Base-by-base conservation (phyloP, 192 early-diverging fungal species). In the Coemansia reversa region DNA sequence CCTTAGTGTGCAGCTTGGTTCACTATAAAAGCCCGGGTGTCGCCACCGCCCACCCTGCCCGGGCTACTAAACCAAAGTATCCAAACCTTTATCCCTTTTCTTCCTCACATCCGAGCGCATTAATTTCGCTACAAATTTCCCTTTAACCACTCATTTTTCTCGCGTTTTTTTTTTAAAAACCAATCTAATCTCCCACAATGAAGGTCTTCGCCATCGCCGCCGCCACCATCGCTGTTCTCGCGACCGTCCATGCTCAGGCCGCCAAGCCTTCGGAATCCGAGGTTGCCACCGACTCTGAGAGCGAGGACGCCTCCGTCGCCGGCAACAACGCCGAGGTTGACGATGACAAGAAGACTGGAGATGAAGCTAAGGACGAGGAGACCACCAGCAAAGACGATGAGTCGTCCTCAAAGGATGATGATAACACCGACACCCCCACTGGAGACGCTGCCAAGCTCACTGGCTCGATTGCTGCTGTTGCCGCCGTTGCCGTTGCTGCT, bases 161-260 rank as follows among this genome's bases (percentile, higher is more conserved):
- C 54, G 35, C 48, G 25, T 57, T 47, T 18, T 20, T 57, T 47
- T 18, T 20, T 58, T 33, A 18, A 12, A 56, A 58, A 48, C 61
- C 52, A 39, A 42, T 19, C 66, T 51, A 24, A 22, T 47, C 8
- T 35, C 58, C 25, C 45, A 79, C 48, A 73, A 79, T 79, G 76
- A 42, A 79, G 71, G 23, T 79, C 65, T 62, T 66, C 55, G 56
- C 76, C 45, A 25, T 72, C 33, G 67, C 67, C 64, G 64, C 54
- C 32, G 35, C 56, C 51, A 56, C 70, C 53, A 35, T 79, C 25
- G 76, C 64, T 64, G 61, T 62, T 54, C 48, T 74, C 48, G 76
- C 71, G 51, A 27, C 24, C 35, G 62, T 63, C 24, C 45, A 62
- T 55, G 72, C 72, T 47, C 61, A 69, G 66, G 30, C 48, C 6